phyloP scores from a whole-genome alignment of 768 basidiomycete genomes.

The Nevesoporus exiguus region DNA sequence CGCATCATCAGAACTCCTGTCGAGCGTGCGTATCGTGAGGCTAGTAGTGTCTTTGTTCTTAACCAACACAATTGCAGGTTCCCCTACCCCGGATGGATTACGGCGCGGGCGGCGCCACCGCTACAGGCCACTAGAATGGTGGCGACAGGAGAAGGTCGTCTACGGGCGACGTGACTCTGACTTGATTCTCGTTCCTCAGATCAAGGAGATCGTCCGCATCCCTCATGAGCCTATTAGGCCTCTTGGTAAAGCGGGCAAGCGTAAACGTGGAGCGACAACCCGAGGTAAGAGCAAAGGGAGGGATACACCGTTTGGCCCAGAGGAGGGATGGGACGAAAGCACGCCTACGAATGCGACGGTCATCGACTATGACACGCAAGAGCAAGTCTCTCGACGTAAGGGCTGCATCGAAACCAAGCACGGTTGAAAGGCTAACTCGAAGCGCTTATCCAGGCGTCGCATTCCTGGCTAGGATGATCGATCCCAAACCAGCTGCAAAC shows the following conservation, averaged over 20 bases:
- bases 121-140: constrained; percentile 79
- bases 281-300: constrained; percentile 38
- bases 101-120: constrained; percentile 70
- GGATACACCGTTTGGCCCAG: constrained; percentile 41
- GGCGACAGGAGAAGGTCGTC: constrained; percentile 89
- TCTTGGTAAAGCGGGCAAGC: constrained; percentile 40
- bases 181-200: constrained; percentile 54
- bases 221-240: constrained; percentile 50
- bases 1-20: constrained; percentile 11
- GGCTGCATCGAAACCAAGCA: constrained; percentile 11
- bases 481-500: constrained; percentile 56
- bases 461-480: constrained; percentile 67
- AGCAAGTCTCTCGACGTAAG: constrained; percentile 72
- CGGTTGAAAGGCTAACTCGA: constrained; percentile 1
- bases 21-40: constrained; percentile 23
- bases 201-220: constrained; percentile 60
- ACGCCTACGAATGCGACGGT: constrained; percentile 68
- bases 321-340: constrained; percentile 84
- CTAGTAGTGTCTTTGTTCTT: not conserved
- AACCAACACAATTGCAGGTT: constrained; percentile 20
- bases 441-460: constrained; percentile 60
- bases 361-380: constrained; percentile 56
- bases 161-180: constrained; percentile 64
- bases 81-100: constrained; percentile 42
- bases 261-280: constrained; percentile 27